Evolutionary conservation across 768 basidiomycete genomes (phyloP), one percentile per base, ranked within the genome.

Genomic region (Termitomyces sp.): DNA sequence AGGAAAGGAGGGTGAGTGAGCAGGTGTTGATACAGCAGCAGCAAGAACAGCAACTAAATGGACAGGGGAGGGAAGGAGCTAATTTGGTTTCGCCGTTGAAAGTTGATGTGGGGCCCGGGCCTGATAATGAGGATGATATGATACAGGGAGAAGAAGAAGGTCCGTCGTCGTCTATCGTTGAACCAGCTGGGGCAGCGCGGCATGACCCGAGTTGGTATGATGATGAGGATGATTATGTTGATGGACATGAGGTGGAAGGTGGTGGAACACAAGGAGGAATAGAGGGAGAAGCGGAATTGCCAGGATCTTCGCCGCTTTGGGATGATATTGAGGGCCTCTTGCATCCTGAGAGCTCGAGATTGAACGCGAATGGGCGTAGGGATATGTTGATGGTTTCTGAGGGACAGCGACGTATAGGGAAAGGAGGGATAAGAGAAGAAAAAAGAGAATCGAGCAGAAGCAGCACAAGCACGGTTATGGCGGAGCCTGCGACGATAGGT

Each of bases 391-490:
- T 5, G 10, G 26, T 45, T n/a, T 28, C 44, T 34, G 10, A 32
- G 30, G 30, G 9, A 32, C 30, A 9, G 30, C 2, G 9, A 10
- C 9, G 8, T 28, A 7, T 4, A 32, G 34, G 34, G 11, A 11
- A 34, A 4, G 5, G 12, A 34, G 34, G 12, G 34, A 14, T 14
- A 14, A 34, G 53, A 24, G 22, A 14, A 6, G 47, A 22, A 14
- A 50, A 32, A 22, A 62, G 77, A 48, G 75, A 78, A 60, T 80
- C 80, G 12, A 75, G 68, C 56, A 68, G 74, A 52, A 78, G 77
- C 60, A 76, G 75, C 58, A 70, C 74, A 11, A 76, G 77, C 22
- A 78, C 77, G 2, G 75, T 83, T 12, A 71, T 71, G 1, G 71
- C 64, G n/a, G 60, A 60, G 2, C 57, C 69, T 17, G 64, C 73